phyloP scores from a whole-genome alignment of 305 asterid genomes.

The Striga hermonthica region DNA sequence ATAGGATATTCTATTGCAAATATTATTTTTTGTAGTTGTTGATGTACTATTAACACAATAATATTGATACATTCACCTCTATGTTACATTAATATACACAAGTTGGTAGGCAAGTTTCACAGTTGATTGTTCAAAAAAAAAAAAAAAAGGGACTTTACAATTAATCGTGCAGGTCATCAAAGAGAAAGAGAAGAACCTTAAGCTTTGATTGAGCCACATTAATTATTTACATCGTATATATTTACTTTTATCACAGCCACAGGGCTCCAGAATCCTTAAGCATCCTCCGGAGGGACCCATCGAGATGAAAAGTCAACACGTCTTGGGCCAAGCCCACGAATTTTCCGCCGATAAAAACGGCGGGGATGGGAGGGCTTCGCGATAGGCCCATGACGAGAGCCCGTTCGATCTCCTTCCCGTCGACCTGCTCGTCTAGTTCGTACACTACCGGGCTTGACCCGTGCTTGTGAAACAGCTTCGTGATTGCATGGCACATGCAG shows the following conservation, averaged over 20 bases:
- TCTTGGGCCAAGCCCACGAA: conserved; percentile 43
- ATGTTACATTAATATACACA: too few relatives aligned
- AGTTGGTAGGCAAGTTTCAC: too few relatives aligned
- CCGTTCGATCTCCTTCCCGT: conserved; percentile 39
- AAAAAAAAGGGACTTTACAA: too few relatives aligned
- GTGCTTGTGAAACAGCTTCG: conserved; percentile 47
- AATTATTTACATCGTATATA: background rate
- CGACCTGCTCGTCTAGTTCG: conserved; percentile 41
- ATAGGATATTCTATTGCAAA: too few relatives aligned
- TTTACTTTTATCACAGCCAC: conserved; percentile 33
- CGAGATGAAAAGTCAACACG: conserved; percentile 45
- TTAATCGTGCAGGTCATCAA: too few relatives aligned
- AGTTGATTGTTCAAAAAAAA: too few relatives aligned
- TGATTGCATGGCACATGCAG: conserved; percentile 53
- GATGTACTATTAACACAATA: too few relatives aligned
- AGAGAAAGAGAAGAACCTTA: too few relatives aligned
- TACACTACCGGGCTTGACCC: conserved; percentile 45
- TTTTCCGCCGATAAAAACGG: conserved; percentile 43
- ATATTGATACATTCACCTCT: too few relatives aligned
- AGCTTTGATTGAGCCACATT: too few relatives aligned
- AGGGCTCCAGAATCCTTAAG: conserved; percentile 58
- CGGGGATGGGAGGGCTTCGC: conserved; percentile 45
- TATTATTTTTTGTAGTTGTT: too few relatives aligned
- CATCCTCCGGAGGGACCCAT: conserved; percentile 54
- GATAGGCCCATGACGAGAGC: conserved; percentile 41